These are phyloP conservation scores for Lecanicillium sp. DNA, from an alignment of 2,329 filamentous ascomycete genomes.

Conservation along the genomic window DNA sequence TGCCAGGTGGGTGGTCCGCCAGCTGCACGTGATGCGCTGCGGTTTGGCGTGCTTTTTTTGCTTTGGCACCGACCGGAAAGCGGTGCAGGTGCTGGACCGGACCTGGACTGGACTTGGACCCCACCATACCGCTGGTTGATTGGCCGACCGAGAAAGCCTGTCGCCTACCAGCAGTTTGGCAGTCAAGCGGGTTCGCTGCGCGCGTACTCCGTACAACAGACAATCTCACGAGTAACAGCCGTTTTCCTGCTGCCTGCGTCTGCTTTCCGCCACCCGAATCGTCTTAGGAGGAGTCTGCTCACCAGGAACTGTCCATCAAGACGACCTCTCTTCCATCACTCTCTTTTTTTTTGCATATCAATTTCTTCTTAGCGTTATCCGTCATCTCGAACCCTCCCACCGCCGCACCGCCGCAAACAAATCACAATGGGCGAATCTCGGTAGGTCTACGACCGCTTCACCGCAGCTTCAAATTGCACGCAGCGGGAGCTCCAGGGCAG, in stretches of 20 bases:
- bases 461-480: conserved; percentile 2
- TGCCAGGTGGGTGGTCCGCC: not conserved
- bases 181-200: not conserved
- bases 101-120: not conserved
- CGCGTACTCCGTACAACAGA: conserved; percentile 12
- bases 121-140: conserved; percentile 25
- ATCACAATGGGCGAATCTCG: conserved; percentile 44
- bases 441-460: conserved; percentile 26
- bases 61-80: no score
- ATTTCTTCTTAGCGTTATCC: conserved; percentile 16
- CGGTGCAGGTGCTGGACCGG: no score
- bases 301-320: no score
- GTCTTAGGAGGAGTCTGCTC: no score
- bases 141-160: conserved; percentile 16
- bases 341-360: conserved; percentile 15
- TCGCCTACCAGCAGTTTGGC: not conserved
- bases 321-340: no score
- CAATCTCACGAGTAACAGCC: conserved; percentile 12
- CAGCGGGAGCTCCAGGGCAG: not conserved
- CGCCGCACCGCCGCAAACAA: conserved; percentile 18
- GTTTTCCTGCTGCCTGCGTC: conserved; percentile 6
- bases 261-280: no score
- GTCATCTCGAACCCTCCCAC: conserved; percentile 7
- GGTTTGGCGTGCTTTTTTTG: not conserved
- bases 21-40: conserved; percentile 11